These are phyloP conservation scores for Trichomonas gallinae DNA, from an alignment of 208 protist species.

Conservation along the genomic window DNA sequence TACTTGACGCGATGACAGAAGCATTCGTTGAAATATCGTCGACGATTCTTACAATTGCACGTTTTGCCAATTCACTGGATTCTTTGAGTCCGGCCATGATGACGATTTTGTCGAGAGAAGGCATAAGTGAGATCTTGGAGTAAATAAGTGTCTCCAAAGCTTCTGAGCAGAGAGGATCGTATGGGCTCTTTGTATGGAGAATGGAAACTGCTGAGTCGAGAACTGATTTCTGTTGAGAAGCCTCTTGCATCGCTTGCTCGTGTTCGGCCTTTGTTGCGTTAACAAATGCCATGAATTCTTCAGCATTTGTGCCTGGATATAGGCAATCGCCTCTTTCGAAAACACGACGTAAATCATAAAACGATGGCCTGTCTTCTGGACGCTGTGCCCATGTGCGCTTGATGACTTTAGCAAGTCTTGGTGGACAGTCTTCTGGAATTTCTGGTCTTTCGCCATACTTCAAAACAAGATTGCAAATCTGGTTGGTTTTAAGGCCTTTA, in stretches of 20 bases:
- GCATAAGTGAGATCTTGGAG: background rate
- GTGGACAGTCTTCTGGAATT: background rate
- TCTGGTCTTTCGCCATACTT: background rate
- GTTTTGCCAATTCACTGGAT: background rate
- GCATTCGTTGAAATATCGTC: background rate
- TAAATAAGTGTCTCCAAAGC: background rate
- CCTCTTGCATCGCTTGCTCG: background rate
- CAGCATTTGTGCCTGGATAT: background rate
- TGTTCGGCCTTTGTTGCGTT: background rate
- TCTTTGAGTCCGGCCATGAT: background rate
- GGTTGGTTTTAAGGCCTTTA: background rate
- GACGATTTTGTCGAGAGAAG: background rate
- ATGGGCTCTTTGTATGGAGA: background rate
- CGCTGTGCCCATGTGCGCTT: background rate
- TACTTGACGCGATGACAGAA: background rate
- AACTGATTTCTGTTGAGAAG: background rate
- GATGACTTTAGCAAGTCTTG: background rate
- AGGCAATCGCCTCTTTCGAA: background rate
- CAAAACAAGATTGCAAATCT: background rate
- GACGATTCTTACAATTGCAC: background rate
- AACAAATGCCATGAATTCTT: background rate
- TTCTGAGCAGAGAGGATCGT: background rate
- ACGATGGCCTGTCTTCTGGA: background rate
- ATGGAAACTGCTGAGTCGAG: background rate
- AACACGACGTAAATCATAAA: background rate